A percentile compares a stretch with the other conserved stretches of the same genome.
phyloP scores from a whole-genome alignment of 139 green algal species.

The Chlamydomonas sp. region DNA sequence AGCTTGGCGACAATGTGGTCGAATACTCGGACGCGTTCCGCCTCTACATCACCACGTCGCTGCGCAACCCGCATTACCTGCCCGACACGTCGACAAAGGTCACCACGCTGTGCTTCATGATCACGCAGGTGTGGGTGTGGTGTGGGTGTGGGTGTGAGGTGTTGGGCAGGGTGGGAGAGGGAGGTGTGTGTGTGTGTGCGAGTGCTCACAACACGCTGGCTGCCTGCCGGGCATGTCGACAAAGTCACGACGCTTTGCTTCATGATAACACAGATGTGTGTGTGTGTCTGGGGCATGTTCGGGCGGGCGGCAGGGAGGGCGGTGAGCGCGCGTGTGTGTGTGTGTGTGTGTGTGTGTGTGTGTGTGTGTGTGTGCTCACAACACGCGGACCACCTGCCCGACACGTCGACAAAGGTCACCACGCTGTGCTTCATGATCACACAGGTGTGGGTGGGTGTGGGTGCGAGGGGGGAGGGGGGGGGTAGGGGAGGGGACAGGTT shows the following conservation, averaged over 20 bases:
- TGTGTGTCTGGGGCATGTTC: too few species aligned
- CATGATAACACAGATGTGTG: slow-evolving; percentile 68
- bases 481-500: too few species aligned
- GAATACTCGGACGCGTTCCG: slow-evolving; percentile 54
- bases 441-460: too few species aligned
- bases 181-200: too few species aligned
- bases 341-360: too few species aligned
- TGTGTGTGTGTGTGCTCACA: too few species aligned
- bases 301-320: too few species aligned
- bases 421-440: slow-evolving; percentile 77
- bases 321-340: too few species aligned
- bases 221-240: slow-evolving; percentile 64
- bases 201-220: slow-evolving; percentile 67
- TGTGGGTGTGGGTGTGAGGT: too few species aligned
- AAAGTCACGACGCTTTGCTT: slow-evolving; percentile 73
- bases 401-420: slow-evolving; percentile 62
- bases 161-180: too few species aligned
- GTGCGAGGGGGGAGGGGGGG: too few species aligned
- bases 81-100: slow-evolving; percentile 67
- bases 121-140: too few species aligned
- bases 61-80: slow-evolving; percentile 69
- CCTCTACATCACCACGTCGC: slow-evolving; percentile 64
- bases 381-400: slow-evolving; percentile 69
- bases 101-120: slow-evolving; percentile 71
- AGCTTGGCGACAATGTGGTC: slow-evolving; percentile 65